Conservation (phyloP, 2,329 filamentous ascomycete genomes). For the Talaromyces sp. region DNA sequence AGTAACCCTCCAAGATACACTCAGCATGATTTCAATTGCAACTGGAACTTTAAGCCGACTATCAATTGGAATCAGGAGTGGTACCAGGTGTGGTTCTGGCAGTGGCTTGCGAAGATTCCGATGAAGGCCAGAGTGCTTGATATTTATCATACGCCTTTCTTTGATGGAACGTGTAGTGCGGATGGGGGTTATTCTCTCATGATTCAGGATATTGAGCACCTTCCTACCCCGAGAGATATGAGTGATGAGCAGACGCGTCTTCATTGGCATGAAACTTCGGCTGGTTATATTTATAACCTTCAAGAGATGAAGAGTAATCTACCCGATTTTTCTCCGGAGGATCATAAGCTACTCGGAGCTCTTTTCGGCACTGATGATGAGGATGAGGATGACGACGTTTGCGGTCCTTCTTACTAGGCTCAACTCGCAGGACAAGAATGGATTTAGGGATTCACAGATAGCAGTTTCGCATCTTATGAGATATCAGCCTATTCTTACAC, state of each 20-base stretch:
- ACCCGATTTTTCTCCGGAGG: no score
- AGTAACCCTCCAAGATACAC: neutral
- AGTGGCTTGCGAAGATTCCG: constrained; percentile 29
- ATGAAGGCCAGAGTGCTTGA: constrained; percentile 5
- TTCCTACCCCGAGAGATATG: constrained; percentile 15
- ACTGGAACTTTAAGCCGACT: neutral
- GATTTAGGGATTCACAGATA: no score
- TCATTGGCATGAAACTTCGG: constrained; percentile 40
- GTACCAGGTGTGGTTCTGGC: constrained; percentile 7
- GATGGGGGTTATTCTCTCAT: constrained; percentile 31
- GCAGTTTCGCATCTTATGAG: no score
- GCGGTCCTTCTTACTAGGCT: no score
- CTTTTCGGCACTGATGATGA: no score
- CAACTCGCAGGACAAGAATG: no score
- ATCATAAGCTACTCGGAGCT: no score
- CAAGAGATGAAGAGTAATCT: no score
- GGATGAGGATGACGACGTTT: neutral
- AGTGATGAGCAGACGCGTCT: constrained; percentile 26
- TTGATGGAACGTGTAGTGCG: constrained; percentile 34
- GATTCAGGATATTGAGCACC: constrained; percentile 22
- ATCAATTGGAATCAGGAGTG: constrained; percentile 11
- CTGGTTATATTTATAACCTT: constrained; percentile 34
- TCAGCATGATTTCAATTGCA: neutral
- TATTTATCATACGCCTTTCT: constrained; percentile 35
- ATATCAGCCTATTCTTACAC: no score